A percentile compares a stretch with the other conserved stretches of the same genome.
Evolutionary conservation across 2,329 filamentous ascomycete genomes (phyloP).

Genomic region (Trichocomaceae sp.): DNA sequence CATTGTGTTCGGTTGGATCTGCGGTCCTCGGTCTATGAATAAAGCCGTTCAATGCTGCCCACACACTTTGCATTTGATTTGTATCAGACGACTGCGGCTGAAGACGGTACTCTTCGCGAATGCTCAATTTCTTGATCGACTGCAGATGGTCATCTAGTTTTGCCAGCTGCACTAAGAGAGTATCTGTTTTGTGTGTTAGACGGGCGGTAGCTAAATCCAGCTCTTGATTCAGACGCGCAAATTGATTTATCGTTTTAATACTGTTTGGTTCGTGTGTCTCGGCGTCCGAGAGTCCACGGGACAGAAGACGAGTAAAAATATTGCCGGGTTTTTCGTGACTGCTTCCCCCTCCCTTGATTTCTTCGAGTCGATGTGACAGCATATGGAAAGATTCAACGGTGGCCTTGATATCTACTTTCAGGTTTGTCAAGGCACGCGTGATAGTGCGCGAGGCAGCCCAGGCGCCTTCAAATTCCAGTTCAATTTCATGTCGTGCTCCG

Average conservation of each 20-base stretch:
- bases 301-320: constrained; percentile 2
- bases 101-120: constrained; percentile 9
- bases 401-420: constrained; percentile 31
- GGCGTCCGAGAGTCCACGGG: neutral
- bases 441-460: constrained; percentile 27
- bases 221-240: constrained; percentile 5
- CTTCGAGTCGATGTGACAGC: neutral
- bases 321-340: neutral
- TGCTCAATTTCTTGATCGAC: constrained; percentile 8
- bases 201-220: constrained; percentile 4
- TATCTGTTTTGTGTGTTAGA: constrained; percentile 1
- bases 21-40: neutral
- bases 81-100: neutral
- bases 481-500: constrained; percentile 28
- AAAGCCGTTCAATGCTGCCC: neutral
- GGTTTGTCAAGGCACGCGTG: constrained; percentile 28
- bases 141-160: constrained; percentile 13
- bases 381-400: constrained; percentile 21
- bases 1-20: neutral
- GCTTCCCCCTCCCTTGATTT: neutral
- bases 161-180: constrained; percentile 1
- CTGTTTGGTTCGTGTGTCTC: constrained; percentile 1
- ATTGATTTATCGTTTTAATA: constrained; percentile 4
- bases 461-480: constrained; percentile 33
- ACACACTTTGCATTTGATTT: neutral